Evolutionary conservation across 345 rosid genomes (phyloP).

Genomic region (Clarkia xantiana): DNA sequence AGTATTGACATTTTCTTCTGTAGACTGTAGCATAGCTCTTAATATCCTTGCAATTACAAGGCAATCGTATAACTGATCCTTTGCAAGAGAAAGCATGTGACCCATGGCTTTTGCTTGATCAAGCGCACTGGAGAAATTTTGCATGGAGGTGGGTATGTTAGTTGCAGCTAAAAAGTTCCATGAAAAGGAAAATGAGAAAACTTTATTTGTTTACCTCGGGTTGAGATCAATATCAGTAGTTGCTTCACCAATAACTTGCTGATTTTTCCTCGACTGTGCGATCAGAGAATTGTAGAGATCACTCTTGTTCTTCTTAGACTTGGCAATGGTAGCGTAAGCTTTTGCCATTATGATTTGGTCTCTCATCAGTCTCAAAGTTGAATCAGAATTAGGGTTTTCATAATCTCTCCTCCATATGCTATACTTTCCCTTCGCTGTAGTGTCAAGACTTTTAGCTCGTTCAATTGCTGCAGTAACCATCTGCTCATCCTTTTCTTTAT

Average conservation of each 20-base stretch:
- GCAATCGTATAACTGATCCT: constrained; percentile 70
- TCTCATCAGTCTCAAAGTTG: constrained; percentile 75
- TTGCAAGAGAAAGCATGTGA: constrained; percentile 65
- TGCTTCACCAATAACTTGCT: constrained; percentile 56
- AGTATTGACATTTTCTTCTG: constrained; percentile 45
- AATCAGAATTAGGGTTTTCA: constrained; percentile 71
- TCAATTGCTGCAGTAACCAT: constrained; percentile 48
- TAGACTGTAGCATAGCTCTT: constrained; percentile 73
- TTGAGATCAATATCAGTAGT: constrained; percentile 68
- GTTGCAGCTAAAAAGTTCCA: constrained; percentile 5
- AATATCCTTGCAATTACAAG: constrained; percentile 56
- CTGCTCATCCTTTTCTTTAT: constrained; percentile 41
- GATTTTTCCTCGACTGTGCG: constrained; percentile 48
- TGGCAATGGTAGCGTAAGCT: constrained; percentile 85
- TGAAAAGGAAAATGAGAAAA: constrained; percentile 5
- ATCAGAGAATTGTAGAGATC: constrained; percentile 44
- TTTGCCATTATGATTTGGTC: constrained; percentile 96
- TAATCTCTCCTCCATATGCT: constrained; percentile 92
- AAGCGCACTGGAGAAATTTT: constrained; percentile 44
- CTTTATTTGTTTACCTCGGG: constrained; percentile 51
- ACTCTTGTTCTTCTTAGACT: constrained; percentile 47
- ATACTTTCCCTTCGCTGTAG: constrained; percentile 52
- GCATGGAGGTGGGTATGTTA: neutral
- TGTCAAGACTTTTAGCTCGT: constrained; percentile 37
- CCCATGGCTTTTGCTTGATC: constrained; percentile 85